These are phyloP conservation scores for Beta vulgaris DNA, from an alignment of 148 eudicot genomes.

Conservation along the genomic window DNA sequence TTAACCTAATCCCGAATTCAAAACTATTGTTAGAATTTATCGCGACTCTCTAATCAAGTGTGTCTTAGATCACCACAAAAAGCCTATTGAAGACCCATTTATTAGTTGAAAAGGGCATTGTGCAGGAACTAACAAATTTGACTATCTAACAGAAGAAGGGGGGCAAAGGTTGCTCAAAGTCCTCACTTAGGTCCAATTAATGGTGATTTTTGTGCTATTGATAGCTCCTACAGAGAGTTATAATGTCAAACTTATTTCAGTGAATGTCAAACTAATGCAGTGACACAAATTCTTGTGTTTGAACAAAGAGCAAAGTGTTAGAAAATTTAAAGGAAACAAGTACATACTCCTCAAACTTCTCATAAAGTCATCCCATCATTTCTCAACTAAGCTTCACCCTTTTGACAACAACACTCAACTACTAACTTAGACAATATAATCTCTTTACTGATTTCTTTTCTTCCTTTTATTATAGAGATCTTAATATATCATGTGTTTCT, in stretches of 20 bases:
- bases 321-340: neutral
- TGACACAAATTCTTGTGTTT: slow-evolving; percentile 21
- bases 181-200: slow-evolving; percentile 21
- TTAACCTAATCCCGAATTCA: too few species aligned
- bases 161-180: slow-evolving; percentile 21
- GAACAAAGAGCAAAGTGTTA: neutral
- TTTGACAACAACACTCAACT: slow-evolving; percentile 36
- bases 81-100: neutral
- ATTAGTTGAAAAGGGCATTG: slow-evolving; percentile 19
- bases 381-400: slow-evolving; percentile 29
- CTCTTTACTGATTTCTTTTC: too few species aligned
- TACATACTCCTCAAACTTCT: slow-evolving; percentile 17
- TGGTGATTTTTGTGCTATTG: slow-evolving; percentile 11
- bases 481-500: slow-evolving; percentile 11
- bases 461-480: neutral
- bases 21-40: too few species aligned
- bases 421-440: slow-evolving; percentile 41
- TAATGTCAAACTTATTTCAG: slow-evolving; percentile 28
- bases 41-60: too few species aligned
- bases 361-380: slow-evolving; percentile 8
- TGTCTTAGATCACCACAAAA: neutral
- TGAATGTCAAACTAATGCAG: neutral
- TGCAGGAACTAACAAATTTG: slow-evolving; percentile 26
- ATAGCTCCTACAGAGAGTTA: neutral
- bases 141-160: slow-evolving; percentile 12